Evolutionary conservation across 129 eudicot genomes (phyloP).

Genomic region (Deinandra increscens): DNA sequence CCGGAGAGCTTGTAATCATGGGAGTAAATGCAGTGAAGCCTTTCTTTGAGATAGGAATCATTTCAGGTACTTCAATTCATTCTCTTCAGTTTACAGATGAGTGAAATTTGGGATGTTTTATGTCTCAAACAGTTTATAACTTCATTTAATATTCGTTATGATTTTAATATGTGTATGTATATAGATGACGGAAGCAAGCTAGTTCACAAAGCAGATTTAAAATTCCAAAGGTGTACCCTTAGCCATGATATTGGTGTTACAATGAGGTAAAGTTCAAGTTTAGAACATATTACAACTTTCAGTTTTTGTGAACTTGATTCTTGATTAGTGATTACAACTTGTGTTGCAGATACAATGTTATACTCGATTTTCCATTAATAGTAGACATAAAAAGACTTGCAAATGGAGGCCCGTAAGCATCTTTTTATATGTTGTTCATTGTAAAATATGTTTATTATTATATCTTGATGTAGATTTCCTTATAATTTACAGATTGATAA

Average conservation of each 20-base stretch:
- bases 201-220: slow-evolving; percentile 61
- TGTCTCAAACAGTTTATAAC: too few relatives aligned
- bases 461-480: neutral
- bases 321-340: too few relatives aligned
- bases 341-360: slow-evolving; percentile 62
- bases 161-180: neutral
- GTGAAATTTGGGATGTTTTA: too few relatives aligned
- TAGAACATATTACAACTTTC: neutral
- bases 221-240: slow-evolving; percentile 53
- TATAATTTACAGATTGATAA: slow-evolving; percentile 2
- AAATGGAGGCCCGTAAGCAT: slow-evolving; percentile 38
- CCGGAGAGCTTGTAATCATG: slow-evolving; percentile 26
- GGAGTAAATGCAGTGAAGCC: slow-evolving; percentile 33
- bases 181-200: slow-evolving; percentile 56
- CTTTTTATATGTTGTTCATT: neutral
- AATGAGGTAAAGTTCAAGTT: slow-evolving; percentile 23
- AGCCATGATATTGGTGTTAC: slow-evolving; percentile 78
- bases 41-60: slow-evolving; percentile 30
- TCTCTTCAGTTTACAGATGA: too few relatives aligned
- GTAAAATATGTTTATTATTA: neutral
- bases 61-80: slow-evolving; percentile 31
- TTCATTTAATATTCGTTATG: neutral
- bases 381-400: slow-evolving; percentile 40
- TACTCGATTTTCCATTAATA: slow-evolving; percentile 63
- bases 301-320: neutral